Conservation (phyloP, 2,329 filamentous ascomycete species). For the Exophiala mesophila region DNA sequence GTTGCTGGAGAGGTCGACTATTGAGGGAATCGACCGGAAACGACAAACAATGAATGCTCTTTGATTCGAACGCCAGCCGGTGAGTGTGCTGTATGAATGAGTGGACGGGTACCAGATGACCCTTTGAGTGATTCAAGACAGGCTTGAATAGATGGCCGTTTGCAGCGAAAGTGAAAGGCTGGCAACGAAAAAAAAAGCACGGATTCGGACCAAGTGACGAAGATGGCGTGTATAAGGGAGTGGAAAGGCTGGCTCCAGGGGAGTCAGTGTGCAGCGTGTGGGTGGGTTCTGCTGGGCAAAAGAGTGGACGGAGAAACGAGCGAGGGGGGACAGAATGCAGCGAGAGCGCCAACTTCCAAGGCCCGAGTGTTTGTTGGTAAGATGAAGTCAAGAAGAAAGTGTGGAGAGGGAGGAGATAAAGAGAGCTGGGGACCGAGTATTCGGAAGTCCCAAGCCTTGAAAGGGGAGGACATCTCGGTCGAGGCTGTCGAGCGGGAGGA, state of each 20-base stretch:
- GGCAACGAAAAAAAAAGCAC: slow-evolving; percentile 1
- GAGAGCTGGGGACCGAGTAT: background rate
- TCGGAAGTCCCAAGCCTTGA: background rate
- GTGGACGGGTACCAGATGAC: slow-evolving; percentile 2
- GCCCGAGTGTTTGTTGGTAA: background rate
- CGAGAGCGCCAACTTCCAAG: background rate
- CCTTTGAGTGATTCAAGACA: background rate
- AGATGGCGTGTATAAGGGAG: slow-evolving; percentile 1
- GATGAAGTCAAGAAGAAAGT: background rate
- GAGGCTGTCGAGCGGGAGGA: background rate
- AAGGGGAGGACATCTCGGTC: background rate
- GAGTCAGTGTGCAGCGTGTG: background rate
- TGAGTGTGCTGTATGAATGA: background rate
- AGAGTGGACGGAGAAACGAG: background rate
- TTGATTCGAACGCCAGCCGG: background rate
- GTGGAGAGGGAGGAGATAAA: background rate
- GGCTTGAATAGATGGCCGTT: background rate
- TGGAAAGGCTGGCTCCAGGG: slow-evolving; percentile 1
- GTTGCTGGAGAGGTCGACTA: too few relatives aligned
- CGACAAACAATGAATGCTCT: background rate
- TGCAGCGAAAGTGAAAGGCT: slow-evolving; percentile 3
- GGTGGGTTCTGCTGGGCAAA: background rate
- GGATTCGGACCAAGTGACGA: slow-evolving; percentile 1
- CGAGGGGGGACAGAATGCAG: background rate
- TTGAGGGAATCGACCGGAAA: too few relatives aligned